phyloP scores from a whole-genome alignment of 768 basidiomycete species.

The Tricholoma terreum region DNA sequence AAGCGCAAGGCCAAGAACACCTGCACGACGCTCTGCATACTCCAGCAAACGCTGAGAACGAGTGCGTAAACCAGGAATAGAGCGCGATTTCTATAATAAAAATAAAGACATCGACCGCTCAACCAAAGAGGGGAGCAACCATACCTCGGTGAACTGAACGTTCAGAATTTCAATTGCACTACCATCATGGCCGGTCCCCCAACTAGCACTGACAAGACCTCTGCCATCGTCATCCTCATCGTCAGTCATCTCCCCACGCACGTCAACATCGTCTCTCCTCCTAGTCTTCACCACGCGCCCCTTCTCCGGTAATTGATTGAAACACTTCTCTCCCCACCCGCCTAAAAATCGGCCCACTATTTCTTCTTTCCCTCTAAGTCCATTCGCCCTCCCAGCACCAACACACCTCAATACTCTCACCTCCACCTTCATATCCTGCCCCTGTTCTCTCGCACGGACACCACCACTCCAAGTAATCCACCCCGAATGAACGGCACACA shows the following conservation, averaged over 20 bases:
- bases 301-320: conserved; percentile 3
- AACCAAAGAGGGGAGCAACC: conserved; percentile 18
- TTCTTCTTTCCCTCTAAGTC: conserved; percentile 33
- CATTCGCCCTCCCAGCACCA: conserved; percentile 10
- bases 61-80: conserved; percentile 53
- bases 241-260: conserved; percentile 13
- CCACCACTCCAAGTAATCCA: conserved; percentile 14
- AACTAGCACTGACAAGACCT: conserved; percentile 13
- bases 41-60: conserved; percentile 66
- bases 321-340: conserved; percentile 7
- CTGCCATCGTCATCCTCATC: conserved; percentile 18
- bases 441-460: background rate
- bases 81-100: conserved; percentile 47
- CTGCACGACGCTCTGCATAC: conserved; percentile 56
- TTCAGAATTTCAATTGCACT: conserved; percentile 37
- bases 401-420: conserved; percentile 26
- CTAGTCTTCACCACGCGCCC: background rate
- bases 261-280: conserved; percentile 4
- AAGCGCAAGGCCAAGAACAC: conserved; percentile 39
- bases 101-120: background rate
- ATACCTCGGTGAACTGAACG: conserved; percentile 62
- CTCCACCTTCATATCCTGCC: conserved; percentile 4
- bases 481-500: conserved; percentile 69
- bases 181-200: conserved; percentile 79
- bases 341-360: conserved; percentile 30